Conservation (phyloP, 1,284 basidiomycete genomes). For the Microbotryomycetes sp. region DNA sequence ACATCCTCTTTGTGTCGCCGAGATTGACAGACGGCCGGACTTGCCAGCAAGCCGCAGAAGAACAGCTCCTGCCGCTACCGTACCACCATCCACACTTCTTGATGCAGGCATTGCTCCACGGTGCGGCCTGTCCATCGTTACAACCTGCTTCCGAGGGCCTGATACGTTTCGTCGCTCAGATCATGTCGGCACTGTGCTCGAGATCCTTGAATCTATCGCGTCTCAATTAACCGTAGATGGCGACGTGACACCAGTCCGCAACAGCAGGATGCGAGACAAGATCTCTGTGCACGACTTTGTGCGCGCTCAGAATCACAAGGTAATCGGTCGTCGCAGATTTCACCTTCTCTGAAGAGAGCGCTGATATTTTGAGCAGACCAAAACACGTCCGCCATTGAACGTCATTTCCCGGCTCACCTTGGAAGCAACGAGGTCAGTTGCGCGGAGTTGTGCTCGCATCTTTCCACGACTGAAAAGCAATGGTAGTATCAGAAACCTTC, state of each 20-base stretch:
- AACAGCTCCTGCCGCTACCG: conserved; percentile 59
- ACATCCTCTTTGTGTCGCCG: conserved; percentile 59
- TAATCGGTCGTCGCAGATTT: no score
- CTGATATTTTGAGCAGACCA: neutral
- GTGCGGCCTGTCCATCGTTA: conserved; percentile 46
- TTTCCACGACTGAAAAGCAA: no score
- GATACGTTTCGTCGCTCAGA: conserved; percentile 44
- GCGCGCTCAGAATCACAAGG: neutral
- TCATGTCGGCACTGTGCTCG: conserved; percentile 70
- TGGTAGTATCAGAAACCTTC: neutral
- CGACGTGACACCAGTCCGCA: conserved; percentile 2
- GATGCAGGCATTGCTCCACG: conserved; percentile 83
- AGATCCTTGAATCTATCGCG: conserved; percentile 47
- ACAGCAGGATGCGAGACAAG: neutral
- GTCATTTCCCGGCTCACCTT: neutral
- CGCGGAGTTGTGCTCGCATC: no score
- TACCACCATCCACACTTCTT: conserved; percentile 89
- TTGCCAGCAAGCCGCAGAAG: conserved; percentile 34
- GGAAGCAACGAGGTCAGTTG: neutral
- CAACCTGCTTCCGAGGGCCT: neutral
- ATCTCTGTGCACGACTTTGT: conserved; percentile 13
- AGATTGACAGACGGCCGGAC: conserved; percentile 44
- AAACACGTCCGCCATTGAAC: neutral
- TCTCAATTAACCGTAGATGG: conserved; percentile 22
- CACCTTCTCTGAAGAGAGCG: no score